Percentiles rank a stretch among this genome's conserved stretches.
Conservation (phyloP, 148 eudicot genomes). For the Suaeda aralocaspica region DNA sequence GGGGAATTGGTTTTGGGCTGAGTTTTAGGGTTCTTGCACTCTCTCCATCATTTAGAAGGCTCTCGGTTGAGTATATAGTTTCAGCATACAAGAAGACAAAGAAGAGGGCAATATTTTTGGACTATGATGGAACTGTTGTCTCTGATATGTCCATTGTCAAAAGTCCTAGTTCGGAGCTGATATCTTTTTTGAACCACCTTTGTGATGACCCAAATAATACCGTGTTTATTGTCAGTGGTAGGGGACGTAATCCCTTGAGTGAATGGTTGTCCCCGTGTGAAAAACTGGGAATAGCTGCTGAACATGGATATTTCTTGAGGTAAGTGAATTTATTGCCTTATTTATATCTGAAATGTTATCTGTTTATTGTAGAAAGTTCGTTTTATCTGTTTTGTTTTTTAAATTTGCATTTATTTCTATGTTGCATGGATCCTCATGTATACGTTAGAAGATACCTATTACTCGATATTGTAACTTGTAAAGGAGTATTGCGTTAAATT, state of each 20-base stretch:
- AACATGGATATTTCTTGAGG: slow-evolving; percentile 79
- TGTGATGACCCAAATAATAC: slow-evolving; percentile 48
- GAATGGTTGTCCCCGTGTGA: slow-evolving; percentile 59
- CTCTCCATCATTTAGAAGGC: slow-evolving; percentile 57
- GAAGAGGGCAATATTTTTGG: slow-evolving; percentile 65
- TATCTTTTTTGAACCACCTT: slow-evolving; percentile 43
- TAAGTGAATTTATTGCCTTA: slow-evolving; percentile 17
- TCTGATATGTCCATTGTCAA: slow-evolving; percentile 39
- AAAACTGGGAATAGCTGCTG: slow-evolving; percentile 75
- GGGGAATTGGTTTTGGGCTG: slow-evolving; percentile 72
- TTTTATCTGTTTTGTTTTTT: background rate
- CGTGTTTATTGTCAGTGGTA: slow-evolving; percentile 68
- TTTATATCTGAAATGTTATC: background rate
- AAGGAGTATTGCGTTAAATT: too few relatives aligned
- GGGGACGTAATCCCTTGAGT: slow-evolving; percentile 43
- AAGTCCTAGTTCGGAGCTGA: slow-evolving; percentile 47
- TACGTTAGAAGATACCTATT: too few relatives aligned
- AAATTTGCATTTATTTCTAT: too few relatives aligned
- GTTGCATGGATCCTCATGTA: too few relatives aligned
- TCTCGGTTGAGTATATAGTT: slow-evolving; percentile 41
- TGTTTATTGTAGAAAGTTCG: background rate
- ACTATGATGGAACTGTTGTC: slow-evolving; percentile 73
- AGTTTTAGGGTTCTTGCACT: slow-evolving; percentile 57
- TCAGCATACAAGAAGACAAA: slow-evolving; percentile 44
- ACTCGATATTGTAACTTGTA: too few relatives aligned